Base-by-base conservation (phyloP, 1,284 basidiomycete genomes). In the Heterobasidion occidentale region DNA sequence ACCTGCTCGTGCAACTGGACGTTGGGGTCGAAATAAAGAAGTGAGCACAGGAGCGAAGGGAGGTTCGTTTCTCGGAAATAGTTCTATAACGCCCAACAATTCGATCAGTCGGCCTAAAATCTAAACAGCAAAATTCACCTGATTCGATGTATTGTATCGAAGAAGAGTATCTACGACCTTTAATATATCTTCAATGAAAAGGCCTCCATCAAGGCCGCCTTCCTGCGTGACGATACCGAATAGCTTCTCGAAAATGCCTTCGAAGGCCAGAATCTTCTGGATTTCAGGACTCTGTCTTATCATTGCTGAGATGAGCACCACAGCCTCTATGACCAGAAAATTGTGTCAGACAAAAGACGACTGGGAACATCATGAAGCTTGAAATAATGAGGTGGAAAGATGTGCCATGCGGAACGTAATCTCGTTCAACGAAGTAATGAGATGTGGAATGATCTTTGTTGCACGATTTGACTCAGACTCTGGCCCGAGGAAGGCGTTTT, bases 221-320 rank as follows among this genome's bases (percentile, higher is more conserved):
- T 98, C 96, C 58, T 84, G 79, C 7, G 83, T 80, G 59, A 98
- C 82, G 51, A 94, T 94, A 58, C 88, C 88, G 72, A 99, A 94
- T 36, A 98, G 79, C 67, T 90, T 93, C 74, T 99, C 96, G 67
- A 99, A 98, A 0, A 91, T 92, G 35, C 97, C 95, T 64, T 96
- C 94, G 67, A 99, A 99, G 0, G 95, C 94, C 46, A 98, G 84
- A 20, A 98, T 87, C 73, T 98, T 99, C 68, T 98, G 96, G 52
- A 99, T 91, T 68, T 98, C 94, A 36, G 92, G 84, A 65, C 91
- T 98, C 62, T 93, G 88, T 1, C 84, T 83, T 46, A 91, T 84
- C 45, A 99, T 77, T 5, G 85, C 78, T 56, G 96, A 91, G 36
- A 96, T 78, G 68, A 96, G 83, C 12, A 88, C 79, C 38, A 98